These are phyloP conservation scores for Linum trigynum DNA, from an alignment of 345 rosid genomes.

Conservation along the genomic window DNA sequence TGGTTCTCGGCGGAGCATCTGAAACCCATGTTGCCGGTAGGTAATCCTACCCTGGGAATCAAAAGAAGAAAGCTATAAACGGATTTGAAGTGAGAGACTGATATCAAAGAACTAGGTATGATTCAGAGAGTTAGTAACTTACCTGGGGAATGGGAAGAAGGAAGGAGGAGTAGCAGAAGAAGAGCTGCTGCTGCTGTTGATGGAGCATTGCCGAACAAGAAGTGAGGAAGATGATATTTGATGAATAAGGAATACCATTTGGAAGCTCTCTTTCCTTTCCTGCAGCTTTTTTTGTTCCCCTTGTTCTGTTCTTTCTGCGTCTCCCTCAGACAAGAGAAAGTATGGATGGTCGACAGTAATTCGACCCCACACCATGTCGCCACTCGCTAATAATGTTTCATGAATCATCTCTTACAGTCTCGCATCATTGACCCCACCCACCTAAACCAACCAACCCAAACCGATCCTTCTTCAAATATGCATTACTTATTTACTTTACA, in stretches of 20 bases:
- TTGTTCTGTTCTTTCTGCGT: neutral
- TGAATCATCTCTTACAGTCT: too few species aligned
- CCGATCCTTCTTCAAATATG: too few species aligned
- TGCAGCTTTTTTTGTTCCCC: neutral
- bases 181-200: neutral
- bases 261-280: neutral
- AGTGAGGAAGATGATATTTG: neutral
- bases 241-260: neutral
- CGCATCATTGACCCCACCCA: too few species aligned
- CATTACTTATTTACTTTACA: too few species aligned
- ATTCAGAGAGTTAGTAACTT: neutral
- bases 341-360: too few species aligned
- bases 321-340: neutral
- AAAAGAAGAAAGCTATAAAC: neutral
- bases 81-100: neutral
- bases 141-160: neutral
- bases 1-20: conserved; percentile 37
- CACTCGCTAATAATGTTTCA: too few species aligned
- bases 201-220: neutral
- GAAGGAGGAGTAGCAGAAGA: neutral
- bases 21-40: conserved; percentile 20
- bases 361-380: too few species aligned
- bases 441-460: too few species aligned
- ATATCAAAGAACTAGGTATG: neutral
- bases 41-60: neutral